phyloP scores from a whole-genome alignment of 2,329 filamentous ascomycete species.

The Colletotrichum sp. region DNA sequence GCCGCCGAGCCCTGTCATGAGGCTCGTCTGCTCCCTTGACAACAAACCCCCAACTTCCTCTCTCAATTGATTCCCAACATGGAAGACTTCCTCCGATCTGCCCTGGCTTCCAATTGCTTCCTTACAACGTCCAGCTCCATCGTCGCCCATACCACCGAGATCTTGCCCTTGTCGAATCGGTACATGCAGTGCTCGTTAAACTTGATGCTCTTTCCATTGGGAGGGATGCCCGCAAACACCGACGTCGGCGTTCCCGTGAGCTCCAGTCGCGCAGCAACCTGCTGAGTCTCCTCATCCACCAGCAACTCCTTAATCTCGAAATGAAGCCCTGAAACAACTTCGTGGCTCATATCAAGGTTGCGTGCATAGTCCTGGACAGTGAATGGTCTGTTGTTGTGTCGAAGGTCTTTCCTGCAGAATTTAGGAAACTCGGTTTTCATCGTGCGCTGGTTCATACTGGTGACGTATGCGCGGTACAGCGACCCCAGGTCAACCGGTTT shows the following conservation, averaged over 20 bases:
- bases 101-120: conserved; percentile 8
- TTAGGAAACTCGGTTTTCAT: conserved; percentile 26
- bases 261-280: conserved; percentile 33
- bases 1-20: no score
- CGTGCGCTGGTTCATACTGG: conserved; percentile 34
- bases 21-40: neutral
- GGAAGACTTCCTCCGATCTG: conserved; percentile 1
- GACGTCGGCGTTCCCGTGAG: conserved; percentile 33
- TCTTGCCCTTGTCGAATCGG: conserved; percentile 34
- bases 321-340: conserved; percentile 29
- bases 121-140: conserved; percentile 32
- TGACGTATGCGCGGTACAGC: conserved; percentile 33
- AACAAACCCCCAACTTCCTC: neutral
- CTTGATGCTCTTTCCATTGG: conserved; percentile 30
- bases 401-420: conserved; percentile 29
- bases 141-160: conserved; percentile 36
- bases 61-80: conserved; percentile 12
- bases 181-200: conserved; percentile 40
- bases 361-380: conserved; percentile 27
- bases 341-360: conserved; percentile 32
- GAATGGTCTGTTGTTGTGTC: conserved; percentile 33
- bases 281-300: conserved; percentile 33
- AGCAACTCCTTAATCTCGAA: conserved; percentile 31
- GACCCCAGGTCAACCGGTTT: neutral
- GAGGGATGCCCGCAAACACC: conserved; percentile 29